Evolutionary conservation across 371 early-diverging fungal genomes (phyloP).

Genomic region (Mortierella sp.): DNA sequence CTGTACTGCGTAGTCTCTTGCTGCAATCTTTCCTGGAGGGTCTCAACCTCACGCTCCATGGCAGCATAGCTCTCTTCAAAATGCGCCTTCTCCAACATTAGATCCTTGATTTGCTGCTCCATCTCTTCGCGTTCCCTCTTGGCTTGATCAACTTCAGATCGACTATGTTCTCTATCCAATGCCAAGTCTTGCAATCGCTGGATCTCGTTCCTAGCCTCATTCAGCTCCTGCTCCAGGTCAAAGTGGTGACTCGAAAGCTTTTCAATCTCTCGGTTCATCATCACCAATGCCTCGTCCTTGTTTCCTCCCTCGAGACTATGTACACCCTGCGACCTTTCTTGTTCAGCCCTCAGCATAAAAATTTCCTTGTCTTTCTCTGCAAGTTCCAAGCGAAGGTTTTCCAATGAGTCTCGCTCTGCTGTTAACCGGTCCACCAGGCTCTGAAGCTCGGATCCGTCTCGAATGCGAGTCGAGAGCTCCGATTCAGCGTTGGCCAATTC

Average conservation of each 20-base stretch:
- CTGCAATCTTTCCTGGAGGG: constrained; percentile 19
- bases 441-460: constrained; percentile 24
- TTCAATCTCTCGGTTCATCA: background rate
- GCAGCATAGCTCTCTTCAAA: background rate
- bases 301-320: background rate
- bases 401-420: constrained; percentile 21
- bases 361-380: constrained; percentile 17
- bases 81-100: constrained; percentile 4
- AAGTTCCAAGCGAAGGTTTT: constrained; percentile 13
- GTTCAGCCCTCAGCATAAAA: background rate
- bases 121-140: constrained; percentile 11
- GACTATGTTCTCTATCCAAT: constrained; percentile 12
- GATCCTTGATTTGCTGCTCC: constrained; percentile 11
- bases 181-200: constrained; percentile 3
- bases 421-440: constrained; percentile 17
- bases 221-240: constrained; percentile 23
- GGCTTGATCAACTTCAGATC: background rate
- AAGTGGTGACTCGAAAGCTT: background rate
- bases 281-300: constrained; percentile 1
- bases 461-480: constrained; percentile 20
- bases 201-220: constrained; percentile 12
- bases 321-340: background rate
- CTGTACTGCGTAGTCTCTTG: constrained; percentile 44
- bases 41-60: constrained; percentile 11
- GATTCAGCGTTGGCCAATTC: constrained; percentile 27